These are phyloP conservation scores for Myxozyma geophila DNA, from an alignment of 805 yeast genomes.

Conservation along the genomic window DNA sequence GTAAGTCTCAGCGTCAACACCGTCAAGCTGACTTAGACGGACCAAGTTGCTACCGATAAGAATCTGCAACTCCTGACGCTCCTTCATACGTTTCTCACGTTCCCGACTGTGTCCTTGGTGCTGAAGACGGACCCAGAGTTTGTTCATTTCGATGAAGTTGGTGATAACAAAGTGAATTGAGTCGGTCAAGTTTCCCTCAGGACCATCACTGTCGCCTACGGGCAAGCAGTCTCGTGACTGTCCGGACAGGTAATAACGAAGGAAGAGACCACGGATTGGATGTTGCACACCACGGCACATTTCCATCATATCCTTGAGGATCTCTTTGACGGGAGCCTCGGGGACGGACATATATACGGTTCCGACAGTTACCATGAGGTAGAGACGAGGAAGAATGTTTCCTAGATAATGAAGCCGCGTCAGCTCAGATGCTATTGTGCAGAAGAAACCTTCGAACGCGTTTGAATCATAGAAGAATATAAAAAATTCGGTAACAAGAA, in stretches of 20 bases:
- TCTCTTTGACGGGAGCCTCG: conserved; percentile 80
- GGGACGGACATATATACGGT: conserved; percentile 79
- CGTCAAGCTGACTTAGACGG: conserved; percentile 80
- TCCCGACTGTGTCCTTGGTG: conserved; percentile 93
- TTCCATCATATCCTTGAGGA: conserved; percentile 94
- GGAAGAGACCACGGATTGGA: conserved; percentile 87
- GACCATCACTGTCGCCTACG: conserved; percentile 40
- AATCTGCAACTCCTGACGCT: conserved; percentile 86
- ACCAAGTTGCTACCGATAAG: conserved; percentile 92
- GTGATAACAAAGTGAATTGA: conserved; percentile 78
- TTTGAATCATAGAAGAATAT: background rate
- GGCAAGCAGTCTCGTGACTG: conserved; percentile 73
- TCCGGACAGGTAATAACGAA: conserved; percentile 87
- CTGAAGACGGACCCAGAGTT: conserved; percentile 94
- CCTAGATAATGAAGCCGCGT: conserved; percentile 46
- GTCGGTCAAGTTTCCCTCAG: conserved; percentile 56
- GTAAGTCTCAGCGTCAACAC: conserved; percentile 56
- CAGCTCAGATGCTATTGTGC: background rate
- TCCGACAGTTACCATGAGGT: conserved; percentile 94
- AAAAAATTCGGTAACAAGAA: background rate
- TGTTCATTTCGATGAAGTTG: conserved; percentile 96
- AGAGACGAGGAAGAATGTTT: conserved; percentile 86
- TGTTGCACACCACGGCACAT: conserved; percentile 98
- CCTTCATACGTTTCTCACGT: conserved; percentile 69
- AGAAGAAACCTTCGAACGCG: too few relatives aligned